Evolutionary conservation across 768 basidiomycete genomes (phyloP), one percentile per base, ranked within the genome.

Genomic region (Rickenella mellea): DNA sequence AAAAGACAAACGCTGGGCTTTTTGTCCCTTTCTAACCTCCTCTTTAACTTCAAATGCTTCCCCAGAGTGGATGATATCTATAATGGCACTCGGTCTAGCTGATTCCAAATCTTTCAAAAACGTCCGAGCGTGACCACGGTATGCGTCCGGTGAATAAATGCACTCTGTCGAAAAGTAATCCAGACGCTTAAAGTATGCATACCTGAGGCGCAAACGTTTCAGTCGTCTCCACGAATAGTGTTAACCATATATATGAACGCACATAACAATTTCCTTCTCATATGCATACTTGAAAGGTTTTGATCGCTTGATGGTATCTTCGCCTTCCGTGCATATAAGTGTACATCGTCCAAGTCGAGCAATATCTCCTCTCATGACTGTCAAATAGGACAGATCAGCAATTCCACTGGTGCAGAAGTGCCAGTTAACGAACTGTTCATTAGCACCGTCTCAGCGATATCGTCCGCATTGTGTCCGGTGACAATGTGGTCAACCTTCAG

Each of bases 221-320:
- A n/a, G n/a, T n/a, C n/a, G n/a, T n/a, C n/a, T n/a, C n/a, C n/a
- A n/a, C n/a, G n/a, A n/a, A n/a, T n/a, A n/a, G n/a, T n/a, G n/a
- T n/a, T n/a, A n/a, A n/a, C n/a, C n/a, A n/a, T n/a, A n/a, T n/a
- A n/a, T n/a, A n/a, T n/a, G n/a, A n/a, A 62, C 76, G 48, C 51
- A 90, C 96, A 99, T 98, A 48, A 99, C 96, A 25, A 99, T 98
- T 65, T 99, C 96, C 64, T 99, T 99, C 67, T 99, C 96, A 54
- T 98, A 98, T 0, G 91, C 84, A 56, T 98, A 99, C 59, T 97
- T 98, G 73, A 99, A 98, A n/a, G 96, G 96, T 64, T 99, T 99
- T 38, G 88, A 92, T 43, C 96, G 76, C 59, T 81, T 89, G 59
- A 98, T 97, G 1, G 91, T 93, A 54, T 96, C 91, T 58, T 96